A percentile compares a stretch with the other conserved stretches of the same genome.
These are phyloP conservation scores for Anisodus acutangulus DNA, from an alignment of 257 asterid species.

Conservation along the genomic window DNA sequence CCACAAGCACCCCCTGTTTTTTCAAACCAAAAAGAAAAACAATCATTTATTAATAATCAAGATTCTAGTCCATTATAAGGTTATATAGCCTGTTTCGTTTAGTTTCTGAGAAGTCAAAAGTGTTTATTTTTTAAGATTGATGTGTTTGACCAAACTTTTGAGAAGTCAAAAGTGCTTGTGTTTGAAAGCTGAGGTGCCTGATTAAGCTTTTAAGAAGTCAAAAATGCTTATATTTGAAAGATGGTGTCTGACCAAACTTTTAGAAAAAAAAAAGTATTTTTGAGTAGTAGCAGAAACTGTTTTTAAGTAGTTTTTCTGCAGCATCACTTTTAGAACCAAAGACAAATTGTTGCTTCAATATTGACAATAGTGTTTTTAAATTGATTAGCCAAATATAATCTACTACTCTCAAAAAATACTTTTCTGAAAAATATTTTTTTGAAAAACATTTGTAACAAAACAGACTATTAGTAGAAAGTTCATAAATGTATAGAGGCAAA, in stretches of 20 bases:
- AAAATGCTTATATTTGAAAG: neutral
- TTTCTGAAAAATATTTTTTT: neutral
- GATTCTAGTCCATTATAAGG: no score
- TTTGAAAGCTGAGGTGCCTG: neutral
- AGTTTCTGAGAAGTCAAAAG: neutral
- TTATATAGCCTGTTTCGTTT: neutral
- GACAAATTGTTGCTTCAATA: neutral
- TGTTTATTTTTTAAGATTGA: neutral
- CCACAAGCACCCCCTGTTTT: slow-evolving; percentile 46
- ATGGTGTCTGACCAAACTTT: neutral
- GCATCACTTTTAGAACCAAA: neutral
- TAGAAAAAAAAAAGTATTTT: neutral
- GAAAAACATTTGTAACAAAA: neutral
- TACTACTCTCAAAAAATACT: neutral
- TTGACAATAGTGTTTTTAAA: neutral
- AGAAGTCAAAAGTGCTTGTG: neutral
- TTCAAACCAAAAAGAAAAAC: neutral
- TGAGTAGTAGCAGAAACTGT: neutral
- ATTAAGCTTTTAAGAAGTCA: neutral
- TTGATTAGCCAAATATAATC: neutral
- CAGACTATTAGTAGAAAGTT: neutral
- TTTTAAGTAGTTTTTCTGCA: no score
- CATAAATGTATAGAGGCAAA: neutral
- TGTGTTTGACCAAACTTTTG: neutral
- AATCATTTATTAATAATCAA: neutral